A percentile compares a stretch with the other conserved stretches of the same genome.
These are phyloP conservation scores for Magnolia officinalis DNA, from an alignment of 164 flowering plant species.

Conservation along the genomic window DNA sequence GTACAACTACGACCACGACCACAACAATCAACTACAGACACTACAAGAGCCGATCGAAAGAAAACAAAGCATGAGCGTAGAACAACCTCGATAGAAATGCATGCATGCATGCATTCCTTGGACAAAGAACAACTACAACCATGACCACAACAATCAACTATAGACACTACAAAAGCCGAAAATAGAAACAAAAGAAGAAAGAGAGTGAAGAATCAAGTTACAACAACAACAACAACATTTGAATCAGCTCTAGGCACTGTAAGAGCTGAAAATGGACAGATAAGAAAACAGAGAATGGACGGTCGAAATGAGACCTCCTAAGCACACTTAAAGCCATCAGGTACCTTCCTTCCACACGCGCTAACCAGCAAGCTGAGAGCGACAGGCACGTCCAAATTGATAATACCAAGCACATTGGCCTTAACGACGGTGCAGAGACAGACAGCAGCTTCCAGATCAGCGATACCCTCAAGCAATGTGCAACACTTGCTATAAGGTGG, in stretches of 20 bases:
- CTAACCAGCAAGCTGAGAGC: conserved; percentile 37
- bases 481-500: conserved; percentile 40
- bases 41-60: background rate
- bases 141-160: background rate
- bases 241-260: background rate
- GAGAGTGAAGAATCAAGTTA: background rate
- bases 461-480: conserved; percentile 42
- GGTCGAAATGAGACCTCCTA: background rate
- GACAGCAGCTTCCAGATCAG: conserved; percentile 43
- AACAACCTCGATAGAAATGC: too few species aligned
- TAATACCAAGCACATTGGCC: conserved; percentile 43
- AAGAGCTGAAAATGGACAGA: background rate
- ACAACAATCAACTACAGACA: background rate
- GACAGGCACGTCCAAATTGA: conserved; percentile 42
- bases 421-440: conserved; percentile 62
- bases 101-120: too few species aligned
- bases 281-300: background rate
- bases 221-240: background rate
- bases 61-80: too few species aligned
- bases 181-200: background rate
- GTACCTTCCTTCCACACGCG: conserved; percentile 39
- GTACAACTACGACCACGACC: background rate
- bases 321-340: conserved; percentile 45
- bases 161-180: background rate
- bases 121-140: background rate